Base-by-base conservation (phyloP, 2,329 filamentous ascomycete genomes). In the Xylaria sp. region DNA sequence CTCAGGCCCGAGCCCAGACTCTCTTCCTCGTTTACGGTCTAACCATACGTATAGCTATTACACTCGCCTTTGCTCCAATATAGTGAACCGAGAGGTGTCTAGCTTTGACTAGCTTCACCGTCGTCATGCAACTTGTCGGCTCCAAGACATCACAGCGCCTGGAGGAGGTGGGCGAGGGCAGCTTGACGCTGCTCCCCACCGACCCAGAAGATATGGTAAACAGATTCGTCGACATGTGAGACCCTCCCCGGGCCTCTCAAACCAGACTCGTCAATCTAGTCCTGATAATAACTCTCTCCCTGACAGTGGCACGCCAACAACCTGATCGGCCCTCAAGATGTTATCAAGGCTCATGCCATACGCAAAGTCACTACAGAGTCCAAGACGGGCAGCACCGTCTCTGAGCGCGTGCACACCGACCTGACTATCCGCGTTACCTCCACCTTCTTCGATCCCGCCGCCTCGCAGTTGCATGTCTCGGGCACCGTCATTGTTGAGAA, bases 231-330 rank as follows among this genome's bases (percentile, higher is more conserved):
- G 20, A 63, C 36, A 50, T 28, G 20, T 52, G 36, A 46, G 25
- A 36, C 39, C 34, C 56, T 57, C 34, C 23, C 32, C 25, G 30
- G 43, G 56, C 46, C 34, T 32, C 23, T 46, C 41, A 36, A 34
- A 32, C 32, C 15, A 43, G 34, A 30, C 50, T 25, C 32, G 53
- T 41, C 56, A 6, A 36, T 15, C 4, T 8, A 23, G 61, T 20
- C n/a, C 28, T 66, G 46, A 62, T 60, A 60, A 13, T 63, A 39
- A 63, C 59, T 28, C 39, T 41, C 43, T 59, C 20, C 52, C 57
- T 52, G 15, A 60, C 32, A 76, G 84, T 89, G 87, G 87, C 86
- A 89, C 70, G 85, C 86, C 72, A 87, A 89, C 77, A 89, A 89
- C 78, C 81, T 89, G 68, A 87, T 89, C 73, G 79, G 83, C 10